A percentile compares a stretch with the other conserved stretches of the same genome.
phyloP scores from a whole-genome alignment of 257 asterid species.

The Nicotiana attenuata region DNA sequence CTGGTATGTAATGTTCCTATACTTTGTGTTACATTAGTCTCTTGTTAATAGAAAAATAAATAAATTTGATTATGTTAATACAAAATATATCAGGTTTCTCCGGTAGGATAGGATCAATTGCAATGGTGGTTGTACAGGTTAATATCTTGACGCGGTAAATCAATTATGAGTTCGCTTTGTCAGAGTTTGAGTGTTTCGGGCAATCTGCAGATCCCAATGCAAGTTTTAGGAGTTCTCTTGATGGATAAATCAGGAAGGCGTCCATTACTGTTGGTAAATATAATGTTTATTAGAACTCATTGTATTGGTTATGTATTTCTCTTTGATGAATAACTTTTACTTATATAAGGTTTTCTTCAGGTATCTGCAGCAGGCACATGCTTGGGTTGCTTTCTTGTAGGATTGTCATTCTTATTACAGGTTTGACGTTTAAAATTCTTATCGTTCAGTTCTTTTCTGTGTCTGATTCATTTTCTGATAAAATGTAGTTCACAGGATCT shows the following conservation, averaged over 20 bases:
- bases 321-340: background rate
- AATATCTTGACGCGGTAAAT: background rate
- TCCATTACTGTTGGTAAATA: conserved; percentile 59
- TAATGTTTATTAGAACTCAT: background rate
- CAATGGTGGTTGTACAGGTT: conserved; percentile 87
- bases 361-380: conserved; percentile 70
- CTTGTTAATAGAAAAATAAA: background rate
- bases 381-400: conserved; percentile 67
- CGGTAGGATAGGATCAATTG: conserved; percentile 57
- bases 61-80: background rate
- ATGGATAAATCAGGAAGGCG: conserved; percentile 87
- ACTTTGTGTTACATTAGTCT: background rate
- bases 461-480: conserved; percentile 6
- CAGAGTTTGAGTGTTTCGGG: background rate
- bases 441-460: background rate
- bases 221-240: conserved; percentile 58
- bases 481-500: conserved; percentile 40
- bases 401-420: conserved; percentile 70
- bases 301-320: background rate
- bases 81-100: conserved; percentile 55
- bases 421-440: conserved; percentile 23
- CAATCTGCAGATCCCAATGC: conserved; percentile 67
- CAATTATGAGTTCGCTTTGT: background rate
- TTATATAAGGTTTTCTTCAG: conserved; percentile 30
- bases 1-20: conserved; percentile 39